Base-by-base conservation (phyloP, 2,329 filamentous ascomycete species). In the Tolypocladium album region DNA sequence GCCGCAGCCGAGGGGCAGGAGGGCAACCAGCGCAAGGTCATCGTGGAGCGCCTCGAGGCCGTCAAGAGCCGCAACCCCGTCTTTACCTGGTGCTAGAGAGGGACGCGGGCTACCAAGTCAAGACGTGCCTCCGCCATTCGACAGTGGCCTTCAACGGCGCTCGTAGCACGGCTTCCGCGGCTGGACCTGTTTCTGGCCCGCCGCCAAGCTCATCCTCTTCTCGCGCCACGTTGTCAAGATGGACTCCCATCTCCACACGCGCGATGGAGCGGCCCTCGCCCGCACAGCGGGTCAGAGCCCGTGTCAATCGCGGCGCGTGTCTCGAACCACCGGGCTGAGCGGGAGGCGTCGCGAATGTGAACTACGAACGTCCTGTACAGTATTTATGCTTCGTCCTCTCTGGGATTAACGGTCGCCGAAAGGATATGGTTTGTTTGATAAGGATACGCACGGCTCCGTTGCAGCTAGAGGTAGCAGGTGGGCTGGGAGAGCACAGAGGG, bases 51-150 rank as follows among this genome's bases (percentile, higher is more conserved):
- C 64, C 77, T 99, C 61, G 94, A 99, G 79, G 89, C 93, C 62
- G 94, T 99, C 63, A 97, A 97, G 81, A 90, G 87, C 70, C 89
- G 88, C 72, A 95, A 96, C 71, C 94, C 94, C 2, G 92, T 99
- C 39, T 99, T 99, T 75, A 96, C 90, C 53, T 99, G 94, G 90
- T 99, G 94, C 79, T 97, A 78, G 78, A 34, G 53, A 40, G 58
- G 55, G 20, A 34, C 24, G 34, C 11, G 13, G 4, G 2, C 27
- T 34, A 4, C 2, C 4, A 8, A 3, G 47, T 11, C 8, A 12
- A n/a, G 7, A 34, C 27, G n/a, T 17, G 27, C 15, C 17, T 7
- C 24, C 15, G 17, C 5, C 24, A 9, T 50, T 13, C 12, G 4
- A 50, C 7, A 8, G 31, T 4, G 15, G 27, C 47, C 24, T 24